A percentile compares a stretch with the other conserved stretches of the same genome.
phyloP scores from a whole-genome alignment of 768 basidiomycete species.

The Kwoniella dendrophila region DNA sequence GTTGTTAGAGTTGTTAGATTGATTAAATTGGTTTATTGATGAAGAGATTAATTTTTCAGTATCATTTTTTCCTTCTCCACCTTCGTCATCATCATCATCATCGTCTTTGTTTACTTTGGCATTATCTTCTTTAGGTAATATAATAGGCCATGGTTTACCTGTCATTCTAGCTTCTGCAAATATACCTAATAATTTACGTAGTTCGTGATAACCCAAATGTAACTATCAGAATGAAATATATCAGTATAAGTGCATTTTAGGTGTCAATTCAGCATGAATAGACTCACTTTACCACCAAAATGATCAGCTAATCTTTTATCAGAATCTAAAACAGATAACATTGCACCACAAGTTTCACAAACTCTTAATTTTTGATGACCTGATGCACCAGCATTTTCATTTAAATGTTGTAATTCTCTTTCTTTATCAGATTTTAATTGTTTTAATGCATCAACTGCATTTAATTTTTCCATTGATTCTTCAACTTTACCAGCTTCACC shows the following conservation, averaged over 20 bases:
- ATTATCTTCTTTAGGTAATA: neutral
- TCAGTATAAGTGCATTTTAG: constrained; percentile 3
- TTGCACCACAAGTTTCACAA: constrained; percentile 99
- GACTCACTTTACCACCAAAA: constrained; percentile 94
- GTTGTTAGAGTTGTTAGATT: constrained; percentile 1
- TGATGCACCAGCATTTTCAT: constrained; percentile 96
- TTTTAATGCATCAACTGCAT: constrained; percentile 95
- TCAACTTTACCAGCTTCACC: constrained; percentile 99
- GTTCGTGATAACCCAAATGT: constrained; percentile 98
- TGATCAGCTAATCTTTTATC: constrained; percentile 98
- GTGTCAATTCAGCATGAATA: no score
- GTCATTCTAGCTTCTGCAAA: constrained; percentile 82
- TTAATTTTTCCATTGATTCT: constrained; percentile 96
- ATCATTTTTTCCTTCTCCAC: constrained; percentile 46
- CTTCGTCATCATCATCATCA: constrained; percentile 59
- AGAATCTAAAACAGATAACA: constrained; percentile 94
- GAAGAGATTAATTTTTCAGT: neutral
- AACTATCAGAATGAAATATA: constrained; percentile 63
- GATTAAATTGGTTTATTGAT: no score
- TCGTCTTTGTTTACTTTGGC: neutral
- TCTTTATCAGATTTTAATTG: constrained; percentile 95
- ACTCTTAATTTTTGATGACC: constrained; percentile 99
- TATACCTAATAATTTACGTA: constrained; percentile 87
- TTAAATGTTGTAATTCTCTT: constrained; percentile 92
- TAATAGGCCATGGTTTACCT: constrained; percentile 58